phyloP scores from a whole-genome alignment of 495 filamentous ascomycete genomes.

The Ascobolus immersus region DNA sequence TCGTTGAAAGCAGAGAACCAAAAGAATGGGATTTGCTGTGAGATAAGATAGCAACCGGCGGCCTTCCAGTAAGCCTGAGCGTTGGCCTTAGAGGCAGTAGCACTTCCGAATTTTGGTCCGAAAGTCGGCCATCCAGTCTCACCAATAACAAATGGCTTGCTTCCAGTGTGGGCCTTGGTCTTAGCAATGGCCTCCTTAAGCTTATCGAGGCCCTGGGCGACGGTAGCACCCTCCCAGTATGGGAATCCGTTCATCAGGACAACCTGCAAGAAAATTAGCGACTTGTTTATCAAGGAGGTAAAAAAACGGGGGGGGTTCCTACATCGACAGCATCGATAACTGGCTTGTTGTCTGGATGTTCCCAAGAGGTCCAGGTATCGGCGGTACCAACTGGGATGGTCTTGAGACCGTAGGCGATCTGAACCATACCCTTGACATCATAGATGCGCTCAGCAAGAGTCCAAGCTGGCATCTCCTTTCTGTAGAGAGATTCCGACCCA shows the following conservation, averaged over 20 bases:
- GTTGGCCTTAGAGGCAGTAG: slow-evolving; percentile 38
- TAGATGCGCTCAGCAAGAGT: slow-evolving; percentile 13
- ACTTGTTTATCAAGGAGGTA: neutral
- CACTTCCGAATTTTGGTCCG: slow-evolving; percentile 33
- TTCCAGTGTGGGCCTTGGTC: slow-evolving; percentile 28
- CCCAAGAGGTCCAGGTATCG: slow-evolving; percentile 78
- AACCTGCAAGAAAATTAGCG: slow-evolving; percentile 6
- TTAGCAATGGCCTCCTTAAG: slow-evolving; percentile 48
- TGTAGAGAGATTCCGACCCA: slow-evolving; percentile 76
- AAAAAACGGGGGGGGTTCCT: slow-evolving; percentile 42
- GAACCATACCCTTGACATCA: slow-evolving; percentile 17
- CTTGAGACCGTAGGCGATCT: slow-evolving; percentile 5
- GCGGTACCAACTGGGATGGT: slow-evolving; percentile 48
- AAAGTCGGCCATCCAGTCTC: slow-evolving; percentile 72
- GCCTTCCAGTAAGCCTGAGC: slow-evolving; percentile 56
- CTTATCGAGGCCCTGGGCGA: slow-evolving; percentile 8
- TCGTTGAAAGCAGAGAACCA: slow-evolving; percentile 16
- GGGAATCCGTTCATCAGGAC: slow-evolving; percentile 15
- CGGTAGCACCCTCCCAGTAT: slow-evolving; percentile 13
- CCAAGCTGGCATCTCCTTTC: slow-evolving; percentile 16
- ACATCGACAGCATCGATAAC: slow-evolving; percentile 50
- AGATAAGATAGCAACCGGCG: slow-evolving; percentile 33
- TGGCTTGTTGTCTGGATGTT: slow-evolving; percentile 41
- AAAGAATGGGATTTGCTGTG: slow-evolving; percentile 8
- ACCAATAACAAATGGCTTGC: slow-evolving; percentile 64